Conservation (phyloP, 306 rosid species). For the Pyrus communis region DNA sequence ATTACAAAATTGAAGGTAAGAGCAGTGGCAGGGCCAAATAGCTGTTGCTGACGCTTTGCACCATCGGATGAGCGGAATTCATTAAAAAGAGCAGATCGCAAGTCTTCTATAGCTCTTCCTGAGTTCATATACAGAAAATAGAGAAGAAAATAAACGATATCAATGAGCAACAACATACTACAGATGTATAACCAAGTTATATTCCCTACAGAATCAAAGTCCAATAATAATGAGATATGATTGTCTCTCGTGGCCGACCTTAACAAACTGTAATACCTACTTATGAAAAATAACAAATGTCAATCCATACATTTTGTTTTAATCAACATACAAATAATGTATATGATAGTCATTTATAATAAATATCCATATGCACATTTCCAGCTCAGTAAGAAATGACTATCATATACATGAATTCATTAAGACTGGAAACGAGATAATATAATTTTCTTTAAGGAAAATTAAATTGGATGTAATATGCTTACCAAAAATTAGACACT, state of each 20-base stretch:
- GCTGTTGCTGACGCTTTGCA: constrained; percentile 52
- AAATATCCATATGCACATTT: background rate
- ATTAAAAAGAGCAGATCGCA: constrained; percentile 55
- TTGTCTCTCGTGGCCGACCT: background rate
- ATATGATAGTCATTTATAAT: background rate
- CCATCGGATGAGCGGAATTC: constrained; percentile 58
- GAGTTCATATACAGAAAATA: constrained; percentile 7
- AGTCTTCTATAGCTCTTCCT: constrained; percentile 68
- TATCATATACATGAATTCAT: background rate
- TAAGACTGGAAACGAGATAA: background rate
- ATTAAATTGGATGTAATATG: background rate
- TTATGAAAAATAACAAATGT: background rate
- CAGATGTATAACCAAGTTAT: background rate
- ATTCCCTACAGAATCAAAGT: background rate
- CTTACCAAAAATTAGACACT: background rate
- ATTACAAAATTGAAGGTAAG: constrained; percentile 77
- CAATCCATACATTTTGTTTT: background rate
- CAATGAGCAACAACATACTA: background rate
- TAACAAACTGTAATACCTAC: background rate
- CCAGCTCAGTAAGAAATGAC: background rate
- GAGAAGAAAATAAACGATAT: background rate
- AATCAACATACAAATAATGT: background rate
- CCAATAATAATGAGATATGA: background rate
- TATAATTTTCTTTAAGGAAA: background rate
- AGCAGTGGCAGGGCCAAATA: constrained; percentile 66